Evolutionary conservation across 1,284 basidiomycete species (phyloP).

Genomic region (Fomitiporia mediterranea): DNA sequence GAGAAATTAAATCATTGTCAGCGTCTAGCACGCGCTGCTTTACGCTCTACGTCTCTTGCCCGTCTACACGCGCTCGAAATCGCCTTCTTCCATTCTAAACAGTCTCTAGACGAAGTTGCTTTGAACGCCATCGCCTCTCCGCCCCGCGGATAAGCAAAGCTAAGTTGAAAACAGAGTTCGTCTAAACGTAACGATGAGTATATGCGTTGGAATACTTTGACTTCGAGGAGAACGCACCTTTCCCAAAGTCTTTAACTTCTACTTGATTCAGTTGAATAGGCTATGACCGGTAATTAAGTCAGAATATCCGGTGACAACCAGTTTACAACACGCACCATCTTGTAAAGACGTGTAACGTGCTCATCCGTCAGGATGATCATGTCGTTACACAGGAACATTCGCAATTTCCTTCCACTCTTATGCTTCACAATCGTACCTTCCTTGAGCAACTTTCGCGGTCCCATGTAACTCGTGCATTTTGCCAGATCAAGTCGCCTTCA

Average conservation of each 20-base stretch:
- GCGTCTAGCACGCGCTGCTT: slow-evolving; percentile 3
- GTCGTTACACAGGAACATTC: slow-evolving; percentile 76
- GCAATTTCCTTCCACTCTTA: slow-evolving; percentile 78
- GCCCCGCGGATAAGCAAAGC: slow-evolving; percentile 66
- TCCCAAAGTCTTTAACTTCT: slow-evolving; percentile 47
- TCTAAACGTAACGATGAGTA: slow-evolving; percentile 37
- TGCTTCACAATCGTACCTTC: slow-evolving; percentile 79
- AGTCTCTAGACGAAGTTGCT: slow-evolving; percentile 58
- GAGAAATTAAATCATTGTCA: not conserved
- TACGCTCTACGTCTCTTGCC: slow-evolving; percentile 33
- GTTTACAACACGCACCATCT: slow-evolving; percentile 59
- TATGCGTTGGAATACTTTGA: not conserved
- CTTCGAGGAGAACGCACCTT: slow-evolving; percentile 34
- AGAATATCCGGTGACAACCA: not conserved
- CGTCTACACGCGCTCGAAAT: slow-evolving; percentile 39
- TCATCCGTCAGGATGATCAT: slow-evolving; percentile 77
- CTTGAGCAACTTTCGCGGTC: slow-evolving; percentile 68
- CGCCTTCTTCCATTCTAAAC: slow-evolving; percentile 55
- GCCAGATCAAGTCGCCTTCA: slow-evolving; percentile 85
- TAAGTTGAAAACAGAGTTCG: slow-evolving; percentile 60
- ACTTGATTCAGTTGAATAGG: slow-evolving; percentile 70
- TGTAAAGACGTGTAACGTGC: slow-evolving; percentile 62
- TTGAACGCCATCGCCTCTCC: slow-evolving; percentile 67
- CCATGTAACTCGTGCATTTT: slow-evolving; percentile 78
- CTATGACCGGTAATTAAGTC: slow-evolving; percentile 30